These are phyloP conservation scores for Penicillium occitanis DNA, from an alignment of 2,329 filamentous ascomycete genomes.

Conservation along the genomic window DNA sequence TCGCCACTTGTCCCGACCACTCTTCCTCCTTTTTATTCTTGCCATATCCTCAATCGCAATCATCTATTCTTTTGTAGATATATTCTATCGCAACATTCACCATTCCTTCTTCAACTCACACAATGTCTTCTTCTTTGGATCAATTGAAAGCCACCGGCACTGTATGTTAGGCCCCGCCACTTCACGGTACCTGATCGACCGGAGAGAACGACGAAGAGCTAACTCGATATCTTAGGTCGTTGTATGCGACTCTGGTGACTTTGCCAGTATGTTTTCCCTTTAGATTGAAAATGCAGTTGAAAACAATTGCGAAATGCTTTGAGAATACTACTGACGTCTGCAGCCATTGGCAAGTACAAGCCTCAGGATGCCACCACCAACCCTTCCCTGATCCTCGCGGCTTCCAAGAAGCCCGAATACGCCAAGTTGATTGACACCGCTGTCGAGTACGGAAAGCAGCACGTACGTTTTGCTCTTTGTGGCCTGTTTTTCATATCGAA, in stretches of 20 bases:
- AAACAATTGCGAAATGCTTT: neutral
- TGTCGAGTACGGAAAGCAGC: slow-evolving; percentile 78
- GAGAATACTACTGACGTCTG: slow-evolving; percentile 26
- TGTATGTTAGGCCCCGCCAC: slow-evolving; percentile 61
- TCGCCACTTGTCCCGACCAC: slow-evolving; percentile 4
- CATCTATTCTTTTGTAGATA: slow-evolving; percentile 16
- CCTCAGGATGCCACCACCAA: slow-evolving; percentile 99
- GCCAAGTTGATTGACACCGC: slow-evolving; percentile 85
- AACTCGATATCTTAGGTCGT: slow-evolving; percentile 64
- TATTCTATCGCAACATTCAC: slow-evolving; percentile 8
- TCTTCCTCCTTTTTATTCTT: neutral
- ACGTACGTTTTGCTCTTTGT: slow-evolving; percentile 50
- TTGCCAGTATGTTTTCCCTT: slow-evolving; percentile 64
- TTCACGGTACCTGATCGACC: slow-evolving; percentile 7
- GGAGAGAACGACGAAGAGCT: slow-evolving; percentile 8
- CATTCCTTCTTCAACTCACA: slow-evolving; percentile 24
- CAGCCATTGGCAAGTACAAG: slow-evolving; percentile 99
- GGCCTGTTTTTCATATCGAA: neutral
- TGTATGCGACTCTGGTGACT: slow-evolving; percentile 94
- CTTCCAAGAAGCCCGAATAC: slow-evolving; percentile 97
- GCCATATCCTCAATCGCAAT: neutral
- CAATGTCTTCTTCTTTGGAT: slow-evolving; percentile 86
- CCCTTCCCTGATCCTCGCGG: slow-evolving; percentile 96
- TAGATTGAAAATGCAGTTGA: neutral
- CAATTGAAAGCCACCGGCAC: slow-evolving; percentile 97